Evolutionary conservation across 306 rosid species (phyloP).

Genomic region (Dalbergia oliveri): DNA sequence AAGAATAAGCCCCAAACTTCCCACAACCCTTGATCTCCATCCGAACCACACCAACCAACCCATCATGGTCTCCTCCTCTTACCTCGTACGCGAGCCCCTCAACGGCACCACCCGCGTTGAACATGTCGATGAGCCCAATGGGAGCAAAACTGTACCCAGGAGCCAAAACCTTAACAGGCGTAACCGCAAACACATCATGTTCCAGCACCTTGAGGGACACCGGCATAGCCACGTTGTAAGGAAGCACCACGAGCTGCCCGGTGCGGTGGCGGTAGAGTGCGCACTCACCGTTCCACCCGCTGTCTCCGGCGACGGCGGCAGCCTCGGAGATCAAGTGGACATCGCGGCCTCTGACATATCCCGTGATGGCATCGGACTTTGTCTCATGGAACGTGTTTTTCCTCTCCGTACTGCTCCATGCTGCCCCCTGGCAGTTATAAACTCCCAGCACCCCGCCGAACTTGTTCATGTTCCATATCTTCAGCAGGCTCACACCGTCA

Average conservation of each 20-base stretch:
- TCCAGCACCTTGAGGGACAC: conserved; percentile 80
- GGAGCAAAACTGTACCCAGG: conserved; percentile 70
- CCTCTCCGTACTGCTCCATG: conserved; percentile 74
- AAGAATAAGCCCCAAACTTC: conserved; percentile 75
- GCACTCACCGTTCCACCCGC: conserved; percentile 79
- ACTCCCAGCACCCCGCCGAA: conserved; percentile 80
- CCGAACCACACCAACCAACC: conserved; percentile 54
- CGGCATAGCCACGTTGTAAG: conserved; percentile 73
- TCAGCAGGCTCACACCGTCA: conserved; percentile 80
- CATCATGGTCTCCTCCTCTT: conserved; percentile 31
- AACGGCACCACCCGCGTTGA: conserved; percentile 85
- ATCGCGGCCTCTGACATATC: conserved; percentile 70
- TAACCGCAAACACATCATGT: conserved; percentile 71
- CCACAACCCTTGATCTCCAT: conserved; percentile 88
- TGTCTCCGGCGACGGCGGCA: conserved; percentile 38
- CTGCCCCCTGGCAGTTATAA: conserved; percentile 97
- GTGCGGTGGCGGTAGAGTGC: conserved; percentile 57
- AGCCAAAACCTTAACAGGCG: conserved; percentile 71
- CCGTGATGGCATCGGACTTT: conserved; percentile 59
- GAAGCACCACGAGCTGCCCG: conserved; percentile 61
- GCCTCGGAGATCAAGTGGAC: conserved; percentile 71
- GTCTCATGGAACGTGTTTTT: conserved; percentile 75
- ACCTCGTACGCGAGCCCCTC: conserved; percentile 65
- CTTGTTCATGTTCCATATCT: conserved; percentile 97
- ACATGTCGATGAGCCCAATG: conserved; percentile 81